Base-by-base conservation (phyloP, 2,329 filamentous ascomycete species). In the Lasiodiplodia citricola region DNA sequence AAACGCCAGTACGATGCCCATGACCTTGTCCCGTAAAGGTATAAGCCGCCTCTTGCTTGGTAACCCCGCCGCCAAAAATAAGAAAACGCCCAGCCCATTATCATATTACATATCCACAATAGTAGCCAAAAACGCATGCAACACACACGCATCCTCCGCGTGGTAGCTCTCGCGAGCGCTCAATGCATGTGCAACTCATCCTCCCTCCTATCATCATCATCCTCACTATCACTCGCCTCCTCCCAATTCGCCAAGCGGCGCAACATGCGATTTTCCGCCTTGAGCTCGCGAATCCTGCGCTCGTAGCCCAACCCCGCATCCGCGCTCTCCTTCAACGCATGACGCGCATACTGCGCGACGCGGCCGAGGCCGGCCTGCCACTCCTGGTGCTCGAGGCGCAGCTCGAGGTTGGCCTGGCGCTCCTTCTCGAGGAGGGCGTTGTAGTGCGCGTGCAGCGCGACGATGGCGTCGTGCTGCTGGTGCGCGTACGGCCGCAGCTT, bases 391-490 rank as follows among this genome's bases (percentile, higher is more conserved):
- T 82, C 82, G 23, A 85, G 74, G 51, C 84, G 77, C 66, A 84
- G 74, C 65, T 84, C 79, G 70, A 85, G 78, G 52, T 79, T 81
- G 55, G 82, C 81, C 13, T 75, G 76, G 55, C 83, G 80, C 44
- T 82, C 79, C 54, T 80, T 73, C 28, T 83, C 78, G 13, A 85
- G 75, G 7, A 85, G 77, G 1, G 71, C 70, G 23, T 81, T 80
- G 76, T 86, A 86, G 75, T 85, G 83, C 65, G 82, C 80, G 72
- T 85, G 83, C 7, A 84, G 74, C 0, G 81, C 77, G 47, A 82
- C 74, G 50, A 82, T 80, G 70, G 82, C 78, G 47, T 80, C 78
- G 18, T 80, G 80, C 69, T 83, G 82, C 51, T 75, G 78, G 74
- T 78, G 82, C 44, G 76, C 77, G 71, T 78, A 73, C 51, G 77